These are phyloP conservation scores for Auriculariales sp. DNA, from an alignment of 768 basidiomycete species.

Conservation along the genomic window DNA sequence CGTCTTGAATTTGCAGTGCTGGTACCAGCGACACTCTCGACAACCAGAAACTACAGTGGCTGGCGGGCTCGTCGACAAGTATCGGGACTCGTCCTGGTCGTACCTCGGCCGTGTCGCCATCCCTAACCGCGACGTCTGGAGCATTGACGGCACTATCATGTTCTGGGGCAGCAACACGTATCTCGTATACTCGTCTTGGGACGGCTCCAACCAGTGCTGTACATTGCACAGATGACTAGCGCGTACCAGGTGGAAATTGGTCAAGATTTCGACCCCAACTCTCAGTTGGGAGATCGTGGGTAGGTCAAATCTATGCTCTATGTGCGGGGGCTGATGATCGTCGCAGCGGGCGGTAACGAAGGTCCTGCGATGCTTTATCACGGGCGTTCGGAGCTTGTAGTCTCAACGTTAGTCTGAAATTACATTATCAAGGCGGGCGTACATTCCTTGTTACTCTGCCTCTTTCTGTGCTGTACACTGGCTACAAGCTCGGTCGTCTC, in stretches of 20 bases:
- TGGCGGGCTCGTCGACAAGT: not conserved
- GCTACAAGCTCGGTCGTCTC: slow-evolving; percentile 4
- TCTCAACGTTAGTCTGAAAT: too few species aligned
- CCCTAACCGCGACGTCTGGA: slow-evolving; percentile 3
- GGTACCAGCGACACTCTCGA: not conserved
- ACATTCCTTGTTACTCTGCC: slow-evolving; percentile 3
- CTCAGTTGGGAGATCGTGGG: not conserved
- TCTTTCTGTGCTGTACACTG: not conserved
- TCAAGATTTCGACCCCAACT: not conserved
- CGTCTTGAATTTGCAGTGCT: slow-evolving; percentile 1
- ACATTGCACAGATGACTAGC: slow-evolving; percentile 1
- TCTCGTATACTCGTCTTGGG: slow-evolving; percentile 3
- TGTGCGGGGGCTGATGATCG: not conserved
- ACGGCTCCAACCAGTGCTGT: slow-evolving; percentile 3
- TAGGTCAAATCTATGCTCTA: not conserved
- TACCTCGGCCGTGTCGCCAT: not conserved
- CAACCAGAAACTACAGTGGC: slow-evolving; percentile 2
- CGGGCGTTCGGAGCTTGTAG: too few species aligned
- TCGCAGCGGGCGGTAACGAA: slow-evolving; percentile 1
- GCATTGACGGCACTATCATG: slow-evolving; percentile 1
- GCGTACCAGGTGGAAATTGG: not conserved
- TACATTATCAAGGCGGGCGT: slow-evolving; percentile 2
- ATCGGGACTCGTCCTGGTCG: slow-evolving; percentile 3
- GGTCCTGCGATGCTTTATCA: slow-evolving; percentile 3
- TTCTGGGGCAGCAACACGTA: slow-evolving; percentile 1